phyloP scores from a whole-genome alignment of 2,329 filamentous ascomycete genomes.

The Aspergillus fijiensis region DNA sequence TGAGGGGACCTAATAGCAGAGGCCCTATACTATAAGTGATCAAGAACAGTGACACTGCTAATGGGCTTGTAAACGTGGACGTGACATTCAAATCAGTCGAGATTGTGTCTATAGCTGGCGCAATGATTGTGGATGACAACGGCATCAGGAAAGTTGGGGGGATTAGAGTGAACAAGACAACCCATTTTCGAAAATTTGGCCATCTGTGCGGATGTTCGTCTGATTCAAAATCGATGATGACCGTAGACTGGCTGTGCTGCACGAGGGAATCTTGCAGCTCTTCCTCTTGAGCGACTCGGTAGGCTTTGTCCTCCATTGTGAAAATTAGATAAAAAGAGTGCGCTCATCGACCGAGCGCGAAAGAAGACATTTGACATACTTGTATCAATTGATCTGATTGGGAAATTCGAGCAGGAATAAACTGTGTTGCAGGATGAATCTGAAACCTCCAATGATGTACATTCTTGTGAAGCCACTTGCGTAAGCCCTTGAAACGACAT shows the following conservation, averaged over 20 bases:
- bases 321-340: too few relatives aligned
- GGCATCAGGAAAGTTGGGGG: slow-evolving; percentile 8
- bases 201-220: slow-evolving; percentile 5
- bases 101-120: slow-evolving; percentile 1
- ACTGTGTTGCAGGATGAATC: too few relatives aligned
- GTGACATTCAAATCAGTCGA: slow-evolving; percentile 4
- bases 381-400: too few relatives aligned
- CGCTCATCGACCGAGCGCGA: too few relatives aligned
- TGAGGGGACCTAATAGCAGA: slow-evolving; percentile 5
- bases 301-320: not conserved
- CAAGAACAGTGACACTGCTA: slow-evolving; percentile 10
- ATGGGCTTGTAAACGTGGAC: slow-evolving; percentile 2
- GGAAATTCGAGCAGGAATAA: too few relatives aligned
- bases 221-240: not conserved
- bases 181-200: slow-evolving; percentile 6
- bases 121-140: slow-evolving; percentile 11
- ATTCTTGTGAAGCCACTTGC: slow-evolving; percentile 1
- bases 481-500: not conserved
- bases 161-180: slow-evolving; percentile 3
- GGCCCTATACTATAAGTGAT: slow-evolving; percentile 8
- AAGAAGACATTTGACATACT: too few relatives aligned
- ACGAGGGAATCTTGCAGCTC: not conserved
- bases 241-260: not conserved
- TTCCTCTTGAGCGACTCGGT: not conserved
- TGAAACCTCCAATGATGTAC: not conserved